Conservation (phyloP, 192 early-diverging fungal genomes). For the Gigaspora rosea region DNA sequence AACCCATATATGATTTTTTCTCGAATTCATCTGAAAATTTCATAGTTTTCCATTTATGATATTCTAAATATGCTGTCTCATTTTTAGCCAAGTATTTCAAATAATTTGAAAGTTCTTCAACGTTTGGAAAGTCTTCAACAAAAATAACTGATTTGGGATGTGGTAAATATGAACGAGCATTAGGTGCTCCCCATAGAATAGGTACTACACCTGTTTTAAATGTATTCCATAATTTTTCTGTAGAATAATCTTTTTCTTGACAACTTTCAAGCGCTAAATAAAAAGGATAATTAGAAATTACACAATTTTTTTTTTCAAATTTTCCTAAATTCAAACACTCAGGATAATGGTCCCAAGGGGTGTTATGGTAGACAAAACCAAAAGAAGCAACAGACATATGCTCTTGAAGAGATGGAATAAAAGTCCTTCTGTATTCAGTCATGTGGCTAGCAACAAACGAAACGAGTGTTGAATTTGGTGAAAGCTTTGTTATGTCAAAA, state of each 20-base stretch:
- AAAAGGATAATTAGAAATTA: not conserved
- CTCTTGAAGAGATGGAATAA: not conserved
- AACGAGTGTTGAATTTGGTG: not conserved
- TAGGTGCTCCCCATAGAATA: not conserved
- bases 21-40: not conserved
- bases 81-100: not conserved
- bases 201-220: not conserved
- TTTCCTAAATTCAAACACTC: not conserved
- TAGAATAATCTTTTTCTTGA: not conserved
- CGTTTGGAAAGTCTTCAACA: not conserved
- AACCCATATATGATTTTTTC: not conserved
- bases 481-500: not conserved
- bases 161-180: not conserved
- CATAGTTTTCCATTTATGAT: not conserved
- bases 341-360: not conserved
- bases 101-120: not conserved
- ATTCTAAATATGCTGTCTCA: slow-evolving; percentile 1
- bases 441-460: not conserved
- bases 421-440: not conserved
- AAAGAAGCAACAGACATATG: not conserved
- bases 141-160: not conserved
- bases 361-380: not conserved
- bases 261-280: not conserved
- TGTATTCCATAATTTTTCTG: not conserved
- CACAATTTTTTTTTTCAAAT: not conserved